Conservation (phyloP, 2,329 filamentous ascomycete genomes). For the Trichoderma sp. region DNA sequence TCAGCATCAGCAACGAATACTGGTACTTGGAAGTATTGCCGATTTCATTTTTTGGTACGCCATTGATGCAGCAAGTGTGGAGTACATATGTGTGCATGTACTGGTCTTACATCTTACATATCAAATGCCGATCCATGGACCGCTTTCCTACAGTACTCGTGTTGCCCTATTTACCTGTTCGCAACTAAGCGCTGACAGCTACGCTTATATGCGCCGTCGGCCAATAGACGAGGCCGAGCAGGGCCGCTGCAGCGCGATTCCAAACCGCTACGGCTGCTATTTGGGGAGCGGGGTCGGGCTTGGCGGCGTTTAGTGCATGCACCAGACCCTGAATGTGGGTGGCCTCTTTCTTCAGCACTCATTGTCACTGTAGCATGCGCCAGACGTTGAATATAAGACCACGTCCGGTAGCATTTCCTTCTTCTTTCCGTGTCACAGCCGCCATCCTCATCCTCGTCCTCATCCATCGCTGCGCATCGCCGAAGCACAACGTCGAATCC, state of each 20-base stretch:
- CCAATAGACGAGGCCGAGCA: conserved; percentile 6
- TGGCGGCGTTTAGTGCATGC: background rate
- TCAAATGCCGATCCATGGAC: background rate
- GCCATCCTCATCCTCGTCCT: background rate
- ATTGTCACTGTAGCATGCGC: too few relatives aligned
- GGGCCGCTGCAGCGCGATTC: conserved; percentile 14
- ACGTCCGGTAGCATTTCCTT: background rate
- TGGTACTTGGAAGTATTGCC: too few relatives aligned
- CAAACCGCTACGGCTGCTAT: conserved; percentile 9
- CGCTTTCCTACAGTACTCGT: background rate
- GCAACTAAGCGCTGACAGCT: background rate
- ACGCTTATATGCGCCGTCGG: conserved; percentile 7
- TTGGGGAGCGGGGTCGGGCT: conserved; percentile 4
- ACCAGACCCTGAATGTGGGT: background rate
- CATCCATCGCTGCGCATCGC: background rate
- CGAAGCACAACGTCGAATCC: background rate
- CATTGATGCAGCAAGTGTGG: too few relatives aligned
- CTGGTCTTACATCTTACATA: background rate
- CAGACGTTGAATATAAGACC: background rate
- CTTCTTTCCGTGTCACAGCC: background rate
- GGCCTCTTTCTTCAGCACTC: background rate
- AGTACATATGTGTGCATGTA: too few relatives aligned
- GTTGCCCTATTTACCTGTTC: background rate
- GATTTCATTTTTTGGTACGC: too few relatives aligned
- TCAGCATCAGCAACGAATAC: too few relatives aligned